Evolutionary conservation across 2,329 filamentous ascomycete species (phyloP).

Genomic region (Fusarium sp.): DNA sequence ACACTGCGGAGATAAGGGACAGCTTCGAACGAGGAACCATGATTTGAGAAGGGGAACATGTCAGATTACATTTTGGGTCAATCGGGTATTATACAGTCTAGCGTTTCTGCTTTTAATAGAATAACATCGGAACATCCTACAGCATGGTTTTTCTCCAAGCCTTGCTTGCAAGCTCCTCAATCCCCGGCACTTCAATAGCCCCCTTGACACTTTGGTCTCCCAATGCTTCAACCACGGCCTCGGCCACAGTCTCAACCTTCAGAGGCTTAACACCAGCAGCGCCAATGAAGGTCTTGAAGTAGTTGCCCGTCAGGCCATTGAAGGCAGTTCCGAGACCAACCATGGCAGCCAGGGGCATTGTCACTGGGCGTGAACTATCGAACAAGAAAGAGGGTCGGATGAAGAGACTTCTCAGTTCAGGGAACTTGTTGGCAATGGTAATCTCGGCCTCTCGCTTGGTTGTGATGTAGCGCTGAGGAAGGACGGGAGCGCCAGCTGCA

Average conservation of each 20-base stretch:
- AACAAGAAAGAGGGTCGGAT: slow-evolving; percentile 90
- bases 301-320: slow-evolving; percentile 82
- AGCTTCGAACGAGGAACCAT: slow-evolving; percentile 98
- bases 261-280: slow-evolving; percentile 87
- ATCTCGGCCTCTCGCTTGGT: slow-evolving; percentile 94
- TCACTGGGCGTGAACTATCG: slow-evolving; percentile 84
- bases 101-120: slow-evolving; percentile 43
- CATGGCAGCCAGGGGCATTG: slow-evolving; percentile 84
- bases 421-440: slow-evolving; percentile 79
- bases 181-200: slow-evolving; percentile 80
- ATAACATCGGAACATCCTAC: slow-evolving; percentile 57
- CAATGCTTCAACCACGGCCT: slow-evolving; percentile 90
- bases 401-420: slow-evolving; percentile 83
- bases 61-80: slow-evolving; percentile 32
- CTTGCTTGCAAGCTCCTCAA: slow-evolving; percentile 83
- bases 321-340: slow-evolving; percentile 81
- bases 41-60: slow-evolving; percentile 70
- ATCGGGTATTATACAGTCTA: slow-evolving; percentile 53
- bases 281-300: slow-evolving; percentile 82
- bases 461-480: slow-evolving; percentile 87
- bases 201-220: slow-evolving; percentile 80
- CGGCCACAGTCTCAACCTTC: slow-evolving; percentile 87
- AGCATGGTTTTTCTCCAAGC: slow-evolving; percentile 94
- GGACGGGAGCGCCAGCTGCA: slow-evolving; percentile 83
- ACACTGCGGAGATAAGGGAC: slow-evolving; percentile 95